Evolutionary conservation across 179 eudicot species (phyloP).

Genomic region (Silene noctiflora): DNA sequence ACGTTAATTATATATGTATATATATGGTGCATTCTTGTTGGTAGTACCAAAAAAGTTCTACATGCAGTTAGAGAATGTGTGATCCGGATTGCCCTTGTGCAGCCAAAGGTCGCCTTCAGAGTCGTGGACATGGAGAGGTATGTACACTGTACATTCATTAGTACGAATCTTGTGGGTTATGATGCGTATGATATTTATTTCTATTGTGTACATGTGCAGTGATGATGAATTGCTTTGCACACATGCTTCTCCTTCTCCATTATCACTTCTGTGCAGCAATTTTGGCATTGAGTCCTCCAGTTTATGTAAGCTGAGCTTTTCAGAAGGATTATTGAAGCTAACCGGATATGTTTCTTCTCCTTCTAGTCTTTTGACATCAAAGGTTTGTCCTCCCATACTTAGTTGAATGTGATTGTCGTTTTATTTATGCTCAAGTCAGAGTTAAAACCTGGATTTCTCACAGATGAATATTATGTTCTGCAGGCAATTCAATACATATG

Average conservation of each 20-base stretch:
- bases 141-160: constrained; percentile 10
- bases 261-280: constrained; percentile 53
- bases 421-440: constrained; percentile 11
- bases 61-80: constrained; percentile 62
- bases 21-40: constrained; percentile 17
- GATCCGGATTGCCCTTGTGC: constrained; percentile 69
- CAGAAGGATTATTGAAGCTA: constrained; percentile 62
- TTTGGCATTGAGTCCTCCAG: constrained; percentile 59
- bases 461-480: constrained; percentile 28
- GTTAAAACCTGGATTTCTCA: constrained; percentile 20
- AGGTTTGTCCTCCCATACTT: constrained; percentile 43
- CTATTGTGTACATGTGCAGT: constrained; percentile 43
- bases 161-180: constrained; percentile 10
- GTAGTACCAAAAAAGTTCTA: constrained; percentile 75
- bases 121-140: constrained; percentile 77
- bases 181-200: constrained; percentile 18
- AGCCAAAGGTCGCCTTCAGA: constrained; percentile 56
- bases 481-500: constrained; percentile 93
- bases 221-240: constrained; percentile 69
- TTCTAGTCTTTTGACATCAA: constrained; percentile 41
- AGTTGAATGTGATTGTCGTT: background rate
- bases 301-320: constrained; percentile 54
- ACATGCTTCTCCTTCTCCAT: constrained; percentile 59
- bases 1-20: too few species aligned
- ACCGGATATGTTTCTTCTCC: constrained; percentile 74